phyloP scores from a whole-genome alignment of 495 filamentous ascomycete species.

The Lindgomyces ingoldianus region DNA sequence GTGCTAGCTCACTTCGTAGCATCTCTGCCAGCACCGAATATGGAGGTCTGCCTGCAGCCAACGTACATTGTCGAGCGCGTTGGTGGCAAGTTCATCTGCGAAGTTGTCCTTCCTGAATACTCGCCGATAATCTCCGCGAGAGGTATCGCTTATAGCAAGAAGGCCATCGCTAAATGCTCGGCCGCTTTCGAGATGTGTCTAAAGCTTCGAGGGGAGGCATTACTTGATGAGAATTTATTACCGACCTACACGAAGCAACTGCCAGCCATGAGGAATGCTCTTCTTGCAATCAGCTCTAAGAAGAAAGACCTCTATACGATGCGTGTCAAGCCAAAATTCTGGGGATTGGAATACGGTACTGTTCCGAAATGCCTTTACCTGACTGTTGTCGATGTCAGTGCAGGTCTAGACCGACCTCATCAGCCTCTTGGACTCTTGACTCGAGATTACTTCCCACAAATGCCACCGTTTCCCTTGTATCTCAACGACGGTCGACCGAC shows the following conservation, averaged over 20 bases:
- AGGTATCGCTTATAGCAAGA: conserved; percentile 63
- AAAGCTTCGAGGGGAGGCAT: conserved; percentile 62
- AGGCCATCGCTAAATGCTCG: conserved; percentile 80
- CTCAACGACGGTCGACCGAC: conserved; percentile 64
- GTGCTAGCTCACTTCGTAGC: conserved; percentile 64
- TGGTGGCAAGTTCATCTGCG: conserved; percentile 69
- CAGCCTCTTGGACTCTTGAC: conserved; percentile 73
- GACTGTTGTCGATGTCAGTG: conserved; percentile 62
- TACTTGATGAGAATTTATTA: conserved; percentile 71
- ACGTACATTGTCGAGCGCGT: conserved; percentile 63
- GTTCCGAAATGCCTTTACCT: conserved; percentile 61
- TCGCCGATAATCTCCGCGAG: conserved; percentile 69
- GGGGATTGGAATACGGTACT: conserved; percentile 58
- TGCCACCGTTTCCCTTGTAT: conserved; percentile 72
- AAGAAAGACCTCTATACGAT: conserved; percentile 73
- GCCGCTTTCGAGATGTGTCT: conserved; percentile 88
- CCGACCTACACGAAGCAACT: conserved; percentile 72
- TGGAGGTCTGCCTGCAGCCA: conserved; percentile 53
- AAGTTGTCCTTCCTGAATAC: conserved; percentile 75
- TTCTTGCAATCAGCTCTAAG: conserved; percentile 77
- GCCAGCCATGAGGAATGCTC: conserved; percentile 86
- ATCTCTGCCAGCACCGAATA: conserved; percentile 57
- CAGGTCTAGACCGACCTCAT: conserved; percentile 61
- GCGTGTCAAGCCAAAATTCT: conserved; percentile 76
- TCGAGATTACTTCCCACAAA: conserved; percentile 60